Percentiles rank a stretch among this genome's conserved stretches.
These are phyloP conservation scores for Flaveria bidentis DNA, from an alignment of 129 eudicot species.

Conservation along the genomic window DNA sequence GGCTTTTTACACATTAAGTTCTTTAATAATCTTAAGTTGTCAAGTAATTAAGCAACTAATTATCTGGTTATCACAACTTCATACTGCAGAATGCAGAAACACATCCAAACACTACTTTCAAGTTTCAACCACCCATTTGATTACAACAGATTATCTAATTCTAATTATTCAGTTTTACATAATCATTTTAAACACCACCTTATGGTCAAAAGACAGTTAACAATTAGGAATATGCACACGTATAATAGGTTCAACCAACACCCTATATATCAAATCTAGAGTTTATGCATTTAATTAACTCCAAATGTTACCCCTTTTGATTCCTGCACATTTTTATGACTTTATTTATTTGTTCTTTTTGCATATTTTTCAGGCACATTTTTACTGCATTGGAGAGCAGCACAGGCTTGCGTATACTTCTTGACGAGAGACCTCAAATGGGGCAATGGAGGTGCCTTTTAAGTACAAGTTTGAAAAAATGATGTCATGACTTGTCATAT, in stretches of 20 bases:
- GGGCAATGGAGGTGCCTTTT: constrained; percentile 72
- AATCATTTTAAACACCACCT: neutral
- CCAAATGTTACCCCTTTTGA: neutral
- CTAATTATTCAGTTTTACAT: neutral
- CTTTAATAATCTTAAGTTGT: neutral
- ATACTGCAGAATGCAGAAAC: neutral
- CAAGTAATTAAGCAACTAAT: neutral
- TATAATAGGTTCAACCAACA: neutral
- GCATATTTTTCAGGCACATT: constrained; percentile 52
- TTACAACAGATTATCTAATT: neutral
- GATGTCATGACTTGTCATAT: constrained; percentile 6
- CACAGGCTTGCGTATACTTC: constrained; percentile 67
- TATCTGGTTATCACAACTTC: neutral
- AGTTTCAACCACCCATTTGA: neutral
- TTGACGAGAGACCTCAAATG: constrained; percentile 65
- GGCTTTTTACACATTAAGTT: neutral
- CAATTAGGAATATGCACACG: neutral
- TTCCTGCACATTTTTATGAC: neutral
- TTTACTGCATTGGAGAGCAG: constrained; percentile 51
- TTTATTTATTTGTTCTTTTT: neutral
- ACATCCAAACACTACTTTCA: constrained; percentile 3
- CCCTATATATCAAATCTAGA: neutral
- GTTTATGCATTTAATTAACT: no score
- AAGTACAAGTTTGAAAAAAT: constrained; percentile 32
- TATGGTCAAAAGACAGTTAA: neutral